Conservation (phyloP, 2,329 filamentous ascomycete genomes). For the Colletotrichum plurivorum region DNA sequence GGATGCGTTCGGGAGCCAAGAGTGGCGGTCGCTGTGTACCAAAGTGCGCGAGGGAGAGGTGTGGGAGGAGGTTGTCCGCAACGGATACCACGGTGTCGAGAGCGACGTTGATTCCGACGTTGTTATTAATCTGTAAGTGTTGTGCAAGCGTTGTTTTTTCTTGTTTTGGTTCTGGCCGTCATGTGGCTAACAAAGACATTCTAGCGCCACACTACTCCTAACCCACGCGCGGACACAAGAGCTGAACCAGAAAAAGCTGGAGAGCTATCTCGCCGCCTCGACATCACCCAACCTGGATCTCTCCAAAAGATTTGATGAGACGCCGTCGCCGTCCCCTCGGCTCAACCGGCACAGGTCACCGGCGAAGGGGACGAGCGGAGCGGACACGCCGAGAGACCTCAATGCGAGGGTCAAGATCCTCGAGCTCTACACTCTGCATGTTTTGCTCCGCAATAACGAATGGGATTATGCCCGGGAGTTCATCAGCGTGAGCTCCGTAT, state of each 20-base stretch:
- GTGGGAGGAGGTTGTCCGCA: conserved; percentile 93
- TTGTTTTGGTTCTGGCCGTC: conserved; percentile 7
- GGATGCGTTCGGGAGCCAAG: conserved; percentile 84
- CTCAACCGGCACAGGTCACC: conserved; percentile 59
- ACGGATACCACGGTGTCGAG: conserved; percentile 90
- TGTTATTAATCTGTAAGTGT: conserved; percentile 84
- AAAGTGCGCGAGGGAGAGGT: conserved; percentile 91
- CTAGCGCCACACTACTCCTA: conserved; percentile 87
- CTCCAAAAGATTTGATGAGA: conserved; percentile 71
- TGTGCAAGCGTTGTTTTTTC: not conserved
- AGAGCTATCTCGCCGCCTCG: conserved; percentile 87
- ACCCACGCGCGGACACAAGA: conserved; percentile 89
- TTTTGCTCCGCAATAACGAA: conserved; percentile 92
- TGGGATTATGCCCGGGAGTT: conserved; percentile 97
- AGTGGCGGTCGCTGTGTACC: conserved; percentile 85
- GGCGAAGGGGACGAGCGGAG: conserved; percentile 70
- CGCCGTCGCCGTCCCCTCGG: conserved; percentile 53
- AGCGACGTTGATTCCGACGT: conserved; percentile 95
- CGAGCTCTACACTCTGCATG: conserved; percentile 94
- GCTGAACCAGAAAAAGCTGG: conserved; percentile 88
- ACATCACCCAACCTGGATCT: conserved; percentile 81
- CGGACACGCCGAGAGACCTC: conserved; percentile 87
- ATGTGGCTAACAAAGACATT: conserved; percentile 39
- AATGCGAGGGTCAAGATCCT: conserved; percentile 90
- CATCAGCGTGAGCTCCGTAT: conserved; percentile 85